Percentiles rank a stretch among this genome's conserved stretches.
phyloP scores from a whole-genome alignment of 306 rosid genomes.

The Malus fusca region DNA sequence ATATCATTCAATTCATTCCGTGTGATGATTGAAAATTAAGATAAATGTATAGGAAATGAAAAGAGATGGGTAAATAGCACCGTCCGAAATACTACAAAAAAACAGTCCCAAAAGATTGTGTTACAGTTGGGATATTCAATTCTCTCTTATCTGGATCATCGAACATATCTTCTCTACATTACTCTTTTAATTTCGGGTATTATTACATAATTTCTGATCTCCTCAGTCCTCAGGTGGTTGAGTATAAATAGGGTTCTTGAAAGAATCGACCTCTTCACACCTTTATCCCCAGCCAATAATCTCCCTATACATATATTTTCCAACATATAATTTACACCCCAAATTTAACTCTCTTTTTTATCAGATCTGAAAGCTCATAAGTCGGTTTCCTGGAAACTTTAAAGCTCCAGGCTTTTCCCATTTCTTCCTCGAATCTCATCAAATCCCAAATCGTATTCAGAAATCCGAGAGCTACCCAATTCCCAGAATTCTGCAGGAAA shows the following conservation, averaged over 20 bases:
- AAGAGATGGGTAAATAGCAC: no score
- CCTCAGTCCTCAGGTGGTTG: neutral
- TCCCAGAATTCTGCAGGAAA: constrained; percentile 5
- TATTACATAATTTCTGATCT: neutral
- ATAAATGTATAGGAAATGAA: no score
- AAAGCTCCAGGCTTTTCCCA: neutral
- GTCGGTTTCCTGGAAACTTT: neutral
- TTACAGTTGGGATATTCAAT: neutral
- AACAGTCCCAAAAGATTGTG: neutral
- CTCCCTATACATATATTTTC: neutral
- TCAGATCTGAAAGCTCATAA: constrained; percentile 2
- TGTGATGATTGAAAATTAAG: no score
- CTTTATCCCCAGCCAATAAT: neutral
- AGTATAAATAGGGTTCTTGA: neutral
- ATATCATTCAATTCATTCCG: no score
- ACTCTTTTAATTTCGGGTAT: neutral
- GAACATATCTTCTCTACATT: neutral
- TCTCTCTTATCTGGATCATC: neutral
- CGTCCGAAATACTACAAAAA: neutral
- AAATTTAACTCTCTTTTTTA: neutral
- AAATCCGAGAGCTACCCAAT: constrained; percentile 20
- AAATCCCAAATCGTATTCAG: neutral
- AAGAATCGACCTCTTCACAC: neutral
- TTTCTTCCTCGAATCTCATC: neutral
- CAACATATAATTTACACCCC: neutral